phyloP scores from a whole-genome alignment of 2,329 filamentous ascomycete genomes.

The Magnaporthiopsis rhizophila region DNA sequence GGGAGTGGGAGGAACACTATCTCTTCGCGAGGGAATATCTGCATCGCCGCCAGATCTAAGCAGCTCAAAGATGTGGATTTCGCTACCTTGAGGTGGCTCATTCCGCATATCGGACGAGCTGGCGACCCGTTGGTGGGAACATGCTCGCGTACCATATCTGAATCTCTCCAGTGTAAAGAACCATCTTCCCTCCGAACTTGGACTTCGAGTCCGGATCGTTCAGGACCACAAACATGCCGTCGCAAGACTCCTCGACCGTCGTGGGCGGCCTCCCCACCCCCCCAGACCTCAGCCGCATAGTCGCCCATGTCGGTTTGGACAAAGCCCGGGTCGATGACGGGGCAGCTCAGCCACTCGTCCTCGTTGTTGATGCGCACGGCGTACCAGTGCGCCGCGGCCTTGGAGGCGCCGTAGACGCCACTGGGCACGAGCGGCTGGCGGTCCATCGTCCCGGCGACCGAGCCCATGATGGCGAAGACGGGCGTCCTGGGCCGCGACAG shows the following conservation, averaged over 20 bases:
- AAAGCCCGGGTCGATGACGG: conserved; percentile 2
- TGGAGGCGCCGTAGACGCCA: conserved; percentile 27
- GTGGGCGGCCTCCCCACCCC: neutral
- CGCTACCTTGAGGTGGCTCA: too few species aligned
- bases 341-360: conserved; percentile 6
- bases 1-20: too few species aligned
- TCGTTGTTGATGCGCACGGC: neutral
- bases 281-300: neutral
- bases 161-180: neutral
- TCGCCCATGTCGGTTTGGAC: conserved; percentile 6
- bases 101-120: too few species aligned
- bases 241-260: neutral
- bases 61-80: too few species aligned
- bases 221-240: neutral
- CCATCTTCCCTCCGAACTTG: conserved; percentile 2
- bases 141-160: neutral
- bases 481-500: conserved; percentile 15
- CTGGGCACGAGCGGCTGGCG: conserved; percentile 15
- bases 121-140: too few species aligned
- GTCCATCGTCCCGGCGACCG: conserved; percentile 25
- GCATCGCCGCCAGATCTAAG: too few species aligned
- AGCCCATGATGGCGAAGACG: conserved; percentile 28
- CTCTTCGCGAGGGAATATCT: too few species aligned
- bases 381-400: conserved; percentile 25
- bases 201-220: neutral